Evolutionary conservation across 257 asterid species (phyloP).

Genomic region (Solanum pennellii): DNA sequence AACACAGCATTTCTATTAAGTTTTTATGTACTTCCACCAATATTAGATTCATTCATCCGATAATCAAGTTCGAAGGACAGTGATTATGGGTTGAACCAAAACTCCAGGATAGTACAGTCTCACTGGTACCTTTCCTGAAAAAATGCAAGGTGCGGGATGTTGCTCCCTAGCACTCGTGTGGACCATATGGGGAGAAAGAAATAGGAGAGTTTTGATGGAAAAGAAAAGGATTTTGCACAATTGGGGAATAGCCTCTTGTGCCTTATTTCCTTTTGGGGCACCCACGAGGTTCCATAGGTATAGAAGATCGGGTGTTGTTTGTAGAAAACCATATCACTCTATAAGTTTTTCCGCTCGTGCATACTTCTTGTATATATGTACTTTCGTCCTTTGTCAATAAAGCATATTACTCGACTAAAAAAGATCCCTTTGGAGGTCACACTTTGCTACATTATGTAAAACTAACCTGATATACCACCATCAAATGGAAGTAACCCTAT

Average conservation of each 20-base stretch:
- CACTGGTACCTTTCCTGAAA: not conserved
- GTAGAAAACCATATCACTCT: not conserved
- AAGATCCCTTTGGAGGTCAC: not conserved
- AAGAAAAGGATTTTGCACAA: not conserved
- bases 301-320: not conserved
- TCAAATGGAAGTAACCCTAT: conserved; percentile 90
- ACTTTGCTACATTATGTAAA: not conserved
- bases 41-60: not conserved
- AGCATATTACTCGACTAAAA: not conserved
- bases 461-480: conserved; percentile 81
- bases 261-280: not conserved
- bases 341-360: not conserved
- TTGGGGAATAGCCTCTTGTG: not conserved
- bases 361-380: not conserved
- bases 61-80: not conserved
- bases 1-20: not conserved
- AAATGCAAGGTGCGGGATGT: not conserved
- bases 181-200: not conserved
- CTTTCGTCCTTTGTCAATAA: not conserved
- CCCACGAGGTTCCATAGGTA: not conserved
- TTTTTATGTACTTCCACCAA: not conserved
- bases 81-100: not conserved
- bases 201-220: not conserved
- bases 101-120: not conserved
- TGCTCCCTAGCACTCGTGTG: not conserved